These are phyloP conservation scores for Tolypocladium ovalisporum DNA, from an alignment of 2,329 filamentous ascomycete genomes.

Conservation along the genomic window DNA sequence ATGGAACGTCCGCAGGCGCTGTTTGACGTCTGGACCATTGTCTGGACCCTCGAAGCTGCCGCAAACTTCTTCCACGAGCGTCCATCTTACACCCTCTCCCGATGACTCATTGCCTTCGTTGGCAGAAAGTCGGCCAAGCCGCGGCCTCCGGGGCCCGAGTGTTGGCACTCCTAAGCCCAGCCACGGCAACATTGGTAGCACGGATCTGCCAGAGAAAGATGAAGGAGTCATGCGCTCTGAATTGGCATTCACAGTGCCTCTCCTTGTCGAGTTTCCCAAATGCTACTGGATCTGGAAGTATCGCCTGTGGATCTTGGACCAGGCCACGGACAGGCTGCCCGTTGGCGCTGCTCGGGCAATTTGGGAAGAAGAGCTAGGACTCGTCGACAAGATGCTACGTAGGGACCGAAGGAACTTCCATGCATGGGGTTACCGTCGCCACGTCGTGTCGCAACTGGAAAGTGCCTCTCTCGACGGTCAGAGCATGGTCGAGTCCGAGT, in stretches of 20 bases:
- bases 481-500: constrained; percentile 69
- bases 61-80: constrained; percentile 41
- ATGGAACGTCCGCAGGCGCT: constrained; percentile 78
- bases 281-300: constrained; percentile 99
- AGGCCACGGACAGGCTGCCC: constrained; percentile 56
- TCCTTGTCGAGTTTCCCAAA: constrained; percentile 80
- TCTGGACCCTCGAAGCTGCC: constrained; percentile 43
- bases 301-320: constrained; percentile 70
- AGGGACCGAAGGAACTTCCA: constrained; percentile 90
- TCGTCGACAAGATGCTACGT: constrained; percentile 80
- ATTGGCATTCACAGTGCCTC: constrained; percentile 69
- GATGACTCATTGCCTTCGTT: constrained; percentile 45
- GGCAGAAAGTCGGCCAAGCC: constrained; percentile 38
- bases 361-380: constrained; percentile 74
- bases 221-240: constrained; percentile 53
- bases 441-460: constrained; percentile 68
- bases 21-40: constrained; percentile 48
- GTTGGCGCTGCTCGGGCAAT: constrained; percentile 45
- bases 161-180: not conserved
- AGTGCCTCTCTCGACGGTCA: constrained; percentile 35
- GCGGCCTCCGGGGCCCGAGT: constrained; percentile 12
- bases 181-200: not conserved
- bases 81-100: constrained; percentile 51
- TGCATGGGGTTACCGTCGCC: constrained; percentile 84
- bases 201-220: constrained; percentile 5